These are phyloP conservation scores for Pythium myriotylum DNA, from an alignment of 352 stramenopile species.

Conservation along the genomic window DNA sequence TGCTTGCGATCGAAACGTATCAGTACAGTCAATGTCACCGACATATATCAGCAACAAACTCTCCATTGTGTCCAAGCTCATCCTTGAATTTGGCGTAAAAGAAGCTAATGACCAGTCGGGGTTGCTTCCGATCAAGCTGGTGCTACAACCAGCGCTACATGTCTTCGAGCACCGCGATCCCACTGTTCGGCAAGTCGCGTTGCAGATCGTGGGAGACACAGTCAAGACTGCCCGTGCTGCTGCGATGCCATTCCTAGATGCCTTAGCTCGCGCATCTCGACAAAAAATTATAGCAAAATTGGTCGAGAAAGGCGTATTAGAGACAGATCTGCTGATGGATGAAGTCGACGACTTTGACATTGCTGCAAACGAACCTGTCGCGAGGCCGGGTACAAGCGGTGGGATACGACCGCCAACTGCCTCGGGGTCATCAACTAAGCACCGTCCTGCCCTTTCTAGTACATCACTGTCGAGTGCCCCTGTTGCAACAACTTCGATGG, in stretches of 20 bases:
- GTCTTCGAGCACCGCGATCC: constrained; percentile 77
- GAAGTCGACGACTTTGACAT: constrained; percentile 85
- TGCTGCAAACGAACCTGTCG: constrained; percentile 21
- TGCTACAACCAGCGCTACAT: constrained; percentile 67
- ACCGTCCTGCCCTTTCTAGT: constrained; percentile 63
- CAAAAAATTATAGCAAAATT: constrained; percentile 87
- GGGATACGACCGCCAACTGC: constrained; percentile 64
- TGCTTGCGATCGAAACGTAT: constrained; percentile 60
- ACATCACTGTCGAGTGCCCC: constrained; percentile 45
- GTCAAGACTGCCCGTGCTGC: constrained; percentile 60
- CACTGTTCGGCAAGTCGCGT: constrained; percentile 56
- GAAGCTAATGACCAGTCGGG: constrained; percentile 45
- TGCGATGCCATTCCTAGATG: constrained; percentile 74
- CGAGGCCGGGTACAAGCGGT: constrained; percentile 57
- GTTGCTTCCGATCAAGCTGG: constrained; percentile 57
- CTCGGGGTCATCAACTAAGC: constrained; percentile 78
- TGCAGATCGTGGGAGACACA: constrained; percentile 72
- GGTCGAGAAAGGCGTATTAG: constrained; percentile 69
- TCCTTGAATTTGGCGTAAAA: constrained; percentile 78
- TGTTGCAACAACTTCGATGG: neutral
- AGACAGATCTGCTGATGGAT: constrained; percentile 82
- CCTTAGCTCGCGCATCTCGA: constrained; percentile 53
- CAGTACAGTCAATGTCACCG: constrained; percentile 49
- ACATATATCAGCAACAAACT: constrained; percentile 78
- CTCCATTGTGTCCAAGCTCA: constrained; percentile 64